A percentile compares a stretch with the other conserved stretches of the same genome.
Conservation (phyloP, 176 grass and related monocot species). For the Paspalum vaginatum region DNA sequence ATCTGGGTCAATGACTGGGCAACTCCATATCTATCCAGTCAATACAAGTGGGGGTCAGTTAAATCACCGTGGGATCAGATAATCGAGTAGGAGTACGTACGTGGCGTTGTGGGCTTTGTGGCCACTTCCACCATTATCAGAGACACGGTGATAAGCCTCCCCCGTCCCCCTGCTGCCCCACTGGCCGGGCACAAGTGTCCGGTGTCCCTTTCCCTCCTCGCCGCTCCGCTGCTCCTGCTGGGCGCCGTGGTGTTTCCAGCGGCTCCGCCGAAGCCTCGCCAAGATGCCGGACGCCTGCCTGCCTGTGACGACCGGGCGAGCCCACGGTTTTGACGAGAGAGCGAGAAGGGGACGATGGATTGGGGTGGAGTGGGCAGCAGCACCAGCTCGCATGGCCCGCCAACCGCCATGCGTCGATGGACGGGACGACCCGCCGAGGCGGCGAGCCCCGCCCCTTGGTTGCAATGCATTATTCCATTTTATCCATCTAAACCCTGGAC, state of each 20-base stretch:
- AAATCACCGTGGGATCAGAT: not conserved
- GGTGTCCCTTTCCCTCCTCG: conserved; percentile 5
- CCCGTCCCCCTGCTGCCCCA: not conserved
- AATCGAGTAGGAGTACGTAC: not conserved
- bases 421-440: not conserved
- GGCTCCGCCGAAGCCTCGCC: not conserved
- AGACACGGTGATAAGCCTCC: not conserved
- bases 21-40: not conserved
- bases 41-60: not conserved
- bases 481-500: conserved; percentile 36
- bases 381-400: not conserved
- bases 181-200: not conserved
- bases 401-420: not conserved
- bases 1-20: not conserved
- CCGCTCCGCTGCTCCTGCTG: not conserved
- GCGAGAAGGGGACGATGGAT: not conserved
- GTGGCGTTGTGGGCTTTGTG: too few relatives aligned
- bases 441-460: too few relatives aligned
- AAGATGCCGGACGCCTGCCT: not conserved
- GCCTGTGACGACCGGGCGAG: not conserved
- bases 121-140: not conserved
- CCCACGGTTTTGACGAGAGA: not conserved
- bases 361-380: not conserved
- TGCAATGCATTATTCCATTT: conserved; percentile 14
- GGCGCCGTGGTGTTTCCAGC: conserved; percentile 21